Percentiles rank a stretch among this genome's conserved stretches.
Evolutionary conservation across 2,329 filamentous ascomycete genomes (phyloP).

Genomic region (Ceratocystis eucalypticola): DNA sequence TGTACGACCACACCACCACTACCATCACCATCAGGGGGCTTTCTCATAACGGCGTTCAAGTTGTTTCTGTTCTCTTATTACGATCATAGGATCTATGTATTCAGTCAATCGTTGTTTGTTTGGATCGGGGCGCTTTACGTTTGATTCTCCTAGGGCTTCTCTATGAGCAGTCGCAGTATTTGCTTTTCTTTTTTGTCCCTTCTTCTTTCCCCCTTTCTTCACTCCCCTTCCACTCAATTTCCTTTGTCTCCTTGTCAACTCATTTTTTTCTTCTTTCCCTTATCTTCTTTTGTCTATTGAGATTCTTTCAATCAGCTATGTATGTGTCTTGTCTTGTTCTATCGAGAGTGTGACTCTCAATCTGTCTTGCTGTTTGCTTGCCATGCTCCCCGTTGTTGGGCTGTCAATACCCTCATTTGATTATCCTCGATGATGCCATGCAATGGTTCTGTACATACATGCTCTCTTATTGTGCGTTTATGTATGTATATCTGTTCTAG

Average conservation of each 20-base stretch:
- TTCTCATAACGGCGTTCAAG: constrained; percentile 18
- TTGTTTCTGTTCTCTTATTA: constrained; percentile 19
- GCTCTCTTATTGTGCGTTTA: too few relatives aligned
- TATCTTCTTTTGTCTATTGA: constrained; percentile 13
- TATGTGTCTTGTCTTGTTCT: neutral
- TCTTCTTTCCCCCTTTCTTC: neutral
- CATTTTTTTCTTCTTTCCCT: constrained; percentile 4
- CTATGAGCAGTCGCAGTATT: constrained; percentile 17
- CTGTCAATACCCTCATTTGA: neutral
- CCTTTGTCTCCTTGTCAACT: constrained; percentile 13
- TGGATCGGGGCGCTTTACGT: constrained; percentile 14
- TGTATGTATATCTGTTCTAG: too few relatives aligned
- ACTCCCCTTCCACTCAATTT: constrained; percentile 7
- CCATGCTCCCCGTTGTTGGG: neutral
- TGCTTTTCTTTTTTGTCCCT: constrained; percentile 12
- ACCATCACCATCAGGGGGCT: constrained; percentile 5
- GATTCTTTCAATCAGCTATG: constrained; percentile 4
- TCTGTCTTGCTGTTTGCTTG: constrained; percentile 8
- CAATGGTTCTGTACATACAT: too few relatives aligned
- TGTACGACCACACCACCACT: constrained; percentile 14
- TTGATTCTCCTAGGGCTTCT: constrained; percentile 14
- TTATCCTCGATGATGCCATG: neutral
- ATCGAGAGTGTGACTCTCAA: neutral
- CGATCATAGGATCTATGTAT: constrained; percentile 19
- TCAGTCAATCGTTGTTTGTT: constrained; percentile 17